Conservation (phyloP, 495 filamentous ascomycete species). For the Aspergillus olivimuriae region DNA sequence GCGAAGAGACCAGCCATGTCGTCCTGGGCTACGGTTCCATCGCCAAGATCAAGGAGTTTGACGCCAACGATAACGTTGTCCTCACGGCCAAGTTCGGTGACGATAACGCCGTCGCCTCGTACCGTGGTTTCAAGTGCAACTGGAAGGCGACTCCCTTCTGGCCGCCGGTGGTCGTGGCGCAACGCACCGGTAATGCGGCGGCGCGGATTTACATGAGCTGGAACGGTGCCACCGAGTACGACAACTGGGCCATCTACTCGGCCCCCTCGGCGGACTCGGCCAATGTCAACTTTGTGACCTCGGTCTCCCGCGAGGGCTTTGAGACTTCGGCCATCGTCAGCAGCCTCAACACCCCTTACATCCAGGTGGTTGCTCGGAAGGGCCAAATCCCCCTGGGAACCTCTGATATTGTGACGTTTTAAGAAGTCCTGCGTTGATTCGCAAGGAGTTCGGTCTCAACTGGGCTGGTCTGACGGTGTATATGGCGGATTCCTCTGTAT, state of each 20-base stretch:
- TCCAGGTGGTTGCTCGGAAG: constrained; percentile 29
- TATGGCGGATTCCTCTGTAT: neutral
- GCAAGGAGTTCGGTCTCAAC: no score
- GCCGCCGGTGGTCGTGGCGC: constrained; percentile 23
- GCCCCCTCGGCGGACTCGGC: constrained; percentile 15
- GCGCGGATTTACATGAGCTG: constrained; percentile 31
- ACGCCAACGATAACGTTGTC: constrained; percentile 23
- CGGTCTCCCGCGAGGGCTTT: constrained; percentile 27
- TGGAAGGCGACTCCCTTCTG: constrained; percentile 37
- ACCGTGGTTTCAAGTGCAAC: constrained; percentile 34
- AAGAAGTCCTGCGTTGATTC: constrained; percentile 1
- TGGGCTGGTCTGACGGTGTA: no score
- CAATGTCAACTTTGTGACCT: constrained; percentile 15
- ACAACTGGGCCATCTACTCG: constrained; percentile 30
- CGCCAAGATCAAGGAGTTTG: constrained; percentile 44
- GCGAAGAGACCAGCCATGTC: constrained; percentile 29
- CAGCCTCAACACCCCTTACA: constrained; percentile 16
- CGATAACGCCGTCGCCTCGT: constrained; percentile 32
- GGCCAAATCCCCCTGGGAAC: constrained; percentile 23
- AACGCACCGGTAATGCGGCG: constrained; percentile 8
- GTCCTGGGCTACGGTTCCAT: constrained; percentile 45
- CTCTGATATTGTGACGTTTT: constrained; percentile 18
- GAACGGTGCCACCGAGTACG: constrained; percentile 39
- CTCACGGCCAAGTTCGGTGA: constrained; percentile 33
- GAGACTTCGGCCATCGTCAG: constrained; percentile 22